phyloP scores from a whole-genome alignment of 208 protist species.

The Acanthamoeba polyphaga region DNA sequence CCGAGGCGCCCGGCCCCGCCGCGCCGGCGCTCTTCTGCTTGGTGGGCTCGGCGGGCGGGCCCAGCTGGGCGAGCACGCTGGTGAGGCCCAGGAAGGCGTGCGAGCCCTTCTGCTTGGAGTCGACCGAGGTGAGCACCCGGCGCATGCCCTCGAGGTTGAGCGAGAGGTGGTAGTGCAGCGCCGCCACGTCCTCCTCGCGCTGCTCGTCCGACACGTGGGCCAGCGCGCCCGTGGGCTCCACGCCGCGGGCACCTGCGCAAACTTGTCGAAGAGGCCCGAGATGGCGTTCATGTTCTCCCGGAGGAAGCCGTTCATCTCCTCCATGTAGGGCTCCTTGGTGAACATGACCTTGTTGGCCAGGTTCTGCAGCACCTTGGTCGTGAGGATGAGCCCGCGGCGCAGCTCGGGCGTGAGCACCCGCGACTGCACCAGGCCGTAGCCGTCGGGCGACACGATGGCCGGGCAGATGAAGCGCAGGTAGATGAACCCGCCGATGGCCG shows the following conservation, averaged over 20 bases:
- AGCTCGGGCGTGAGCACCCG: conserved; percentile 3
- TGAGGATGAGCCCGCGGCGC: conserved; percentile 80
- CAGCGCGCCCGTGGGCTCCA: background rate
- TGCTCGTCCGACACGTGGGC: conserved; percentile 58
- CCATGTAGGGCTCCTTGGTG: conserved; percentile 84
- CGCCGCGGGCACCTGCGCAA: conserved; percentile 30
- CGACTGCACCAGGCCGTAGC: conserved; percentile 77
- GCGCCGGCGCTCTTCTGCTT: conserved; percentile 35
- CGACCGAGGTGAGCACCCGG: background rate
- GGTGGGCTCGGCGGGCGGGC: conserved; percentile 73
- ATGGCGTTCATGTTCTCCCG: conserved; percentile 78
- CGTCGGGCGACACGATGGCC: conserved; percentile 81
- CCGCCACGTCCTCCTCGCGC: conserved; percentile 76
- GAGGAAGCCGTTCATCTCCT: conserved; percentile 79
- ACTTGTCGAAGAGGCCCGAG: conserved; percentile 72
- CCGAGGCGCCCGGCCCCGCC: background rate
- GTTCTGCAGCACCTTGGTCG: conserved; percentile 80
- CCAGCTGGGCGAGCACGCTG: conserved; percentile 76
- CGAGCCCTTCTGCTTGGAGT: background rate
- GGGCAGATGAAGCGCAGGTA: conserved; percentile 87
- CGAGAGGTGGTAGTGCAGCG: conserved; percentile 73
- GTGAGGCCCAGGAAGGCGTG: conserved; percentile 23
- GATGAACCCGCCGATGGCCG: conserved; percentile 82
- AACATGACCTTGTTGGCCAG: conserved; percentile 54
- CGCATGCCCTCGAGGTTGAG: conserved; percentile 75